Percentiles rank a stretch among this genome's conserved stretches.
These are phyloP conservation scores for Penicillium hesseltinei DNA, from an alignment of 2,329 filamentous ascomycete genomes.

Conservation along the genomic window DNA sequence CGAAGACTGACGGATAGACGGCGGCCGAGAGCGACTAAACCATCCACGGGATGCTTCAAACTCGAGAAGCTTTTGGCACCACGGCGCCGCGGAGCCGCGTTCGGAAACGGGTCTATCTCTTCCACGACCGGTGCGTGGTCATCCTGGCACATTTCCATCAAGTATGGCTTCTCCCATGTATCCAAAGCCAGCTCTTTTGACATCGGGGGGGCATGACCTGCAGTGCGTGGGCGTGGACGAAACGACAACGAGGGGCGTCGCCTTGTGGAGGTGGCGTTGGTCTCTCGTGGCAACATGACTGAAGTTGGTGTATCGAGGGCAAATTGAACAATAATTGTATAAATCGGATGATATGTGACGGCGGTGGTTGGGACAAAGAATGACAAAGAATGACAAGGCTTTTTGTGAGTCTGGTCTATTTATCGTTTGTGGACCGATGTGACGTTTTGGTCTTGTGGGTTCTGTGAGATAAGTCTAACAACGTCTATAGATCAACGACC, in stretches of 20 bases:
- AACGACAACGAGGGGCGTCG: constrained; percentile 42
- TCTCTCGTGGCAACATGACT: constrained; percentile 36
- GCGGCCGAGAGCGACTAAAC: constrained; percentile 42
- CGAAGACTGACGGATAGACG: constrained; percentile 43
- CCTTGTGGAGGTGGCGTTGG: constrained; percentile 27
- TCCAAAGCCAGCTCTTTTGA: constrained; percentile 23
- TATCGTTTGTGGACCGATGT: constrained; percentile 7
- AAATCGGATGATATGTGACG: background rate
- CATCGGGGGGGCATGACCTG: constrained; percentile 26
- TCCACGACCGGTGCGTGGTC: constrained; percentile 30
- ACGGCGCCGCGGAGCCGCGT: constrained; percentile 33
- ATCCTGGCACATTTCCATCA: constrained; percentile 24
- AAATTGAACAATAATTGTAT: constrained; percentile 12
- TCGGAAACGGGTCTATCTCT: constrained; percentile 34
- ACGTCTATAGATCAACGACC: constrained; percentile 11
- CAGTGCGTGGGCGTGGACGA: constrained; percentile 39
- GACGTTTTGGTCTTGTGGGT: constrained; percentile 5
- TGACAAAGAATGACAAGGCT: constrained; percentile 11
- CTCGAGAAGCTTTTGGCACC: constrained; percentile 44
- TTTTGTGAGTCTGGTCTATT: constrained; percentile 11
- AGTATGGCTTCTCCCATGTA: constrained; percentile 25
- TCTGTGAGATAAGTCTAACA: constrained; percentile 13
- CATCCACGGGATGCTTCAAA: constrained; percentile 43
- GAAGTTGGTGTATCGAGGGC: constrained; percentile 3
- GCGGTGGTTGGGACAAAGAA: background rate